Evolutionary conservation across 2,329 filamentous ascomycete genomes (phyloP).

Genomic region (Xylariomycetidae sp.): DNA sequence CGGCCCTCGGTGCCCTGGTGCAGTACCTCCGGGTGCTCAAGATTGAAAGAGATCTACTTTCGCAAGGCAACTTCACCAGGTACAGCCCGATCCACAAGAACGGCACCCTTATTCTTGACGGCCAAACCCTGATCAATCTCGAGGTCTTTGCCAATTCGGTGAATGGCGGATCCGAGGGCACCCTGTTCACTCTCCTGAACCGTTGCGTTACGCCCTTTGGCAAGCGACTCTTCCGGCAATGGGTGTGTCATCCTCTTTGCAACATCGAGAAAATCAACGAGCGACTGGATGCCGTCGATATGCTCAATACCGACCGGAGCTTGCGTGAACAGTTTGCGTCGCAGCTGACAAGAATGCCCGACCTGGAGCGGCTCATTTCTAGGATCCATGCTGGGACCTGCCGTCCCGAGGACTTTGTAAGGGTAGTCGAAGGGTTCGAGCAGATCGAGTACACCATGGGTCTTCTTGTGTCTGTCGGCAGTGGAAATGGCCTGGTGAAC

Average conservation of each 20-base stretch:
- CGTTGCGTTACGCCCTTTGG: conserved; percentile 94
- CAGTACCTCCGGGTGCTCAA: conserved; percentile 84
- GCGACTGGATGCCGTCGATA: conserved; percentile 82
- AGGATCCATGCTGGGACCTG: conserved; percentile 90
- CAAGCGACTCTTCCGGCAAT: conserved; percentile 91
- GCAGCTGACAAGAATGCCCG: conserved; percentile 85
- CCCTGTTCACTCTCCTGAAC: conserved; percentile 84
- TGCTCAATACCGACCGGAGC: conserved; percentile 75
- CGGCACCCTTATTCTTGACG: conserved; percentile 86
- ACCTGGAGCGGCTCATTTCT: conserved; percentile 89
- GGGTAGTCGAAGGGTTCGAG: conserved; percentile 91
- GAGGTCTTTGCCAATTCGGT: conserved; percentile 92
- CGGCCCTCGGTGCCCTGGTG: conserved; percentile 80
- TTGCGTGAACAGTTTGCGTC: conserved; percentile 83
- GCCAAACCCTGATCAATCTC: conserved; percentile 95
- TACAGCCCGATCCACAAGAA: conserved; percentile 91
- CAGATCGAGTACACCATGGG: conserved; percentile 94
- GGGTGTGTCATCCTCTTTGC: conserved; percentile 93
- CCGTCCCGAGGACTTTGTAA: conserved; percentile 85
- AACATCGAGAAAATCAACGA: conserved; percentile 87
- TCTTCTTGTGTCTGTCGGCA: conserved; percentile 65
- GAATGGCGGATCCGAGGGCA: conserved; percentile 79
- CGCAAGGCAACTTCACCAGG: conserved; percentile 82
- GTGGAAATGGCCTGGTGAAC: conserved; percentile 78
- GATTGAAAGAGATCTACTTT: conserved; percentile 80